phyloP scores from a whole-genome alignment of 306 rosid genomes.

The Cucumis cinereus region DNA sequence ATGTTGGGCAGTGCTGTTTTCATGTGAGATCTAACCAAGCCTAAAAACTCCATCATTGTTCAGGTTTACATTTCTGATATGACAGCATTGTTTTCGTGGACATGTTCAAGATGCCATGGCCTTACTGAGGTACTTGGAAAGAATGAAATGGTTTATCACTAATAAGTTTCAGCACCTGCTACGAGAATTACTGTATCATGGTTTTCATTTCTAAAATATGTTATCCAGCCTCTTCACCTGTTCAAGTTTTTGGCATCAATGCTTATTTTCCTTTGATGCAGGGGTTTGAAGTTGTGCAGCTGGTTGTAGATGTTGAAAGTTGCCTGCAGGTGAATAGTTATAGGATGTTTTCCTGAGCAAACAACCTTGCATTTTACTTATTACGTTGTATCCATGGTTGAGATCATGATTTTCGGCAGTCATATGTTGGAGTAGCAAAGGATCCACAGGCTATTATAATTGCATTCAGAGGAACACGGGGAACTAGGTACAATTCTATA shows the following conservation, averaged over 20 bases:
- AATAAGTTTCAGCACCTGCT: not conserved
- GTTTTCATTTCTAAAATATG: not conserved
- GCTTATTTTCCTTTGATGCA: conserved; percentile 26
- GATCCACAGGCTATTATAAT: conserved; percentile 70
- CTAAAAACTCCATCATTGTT: not conserved
- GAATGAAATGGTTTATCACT: not conserved
- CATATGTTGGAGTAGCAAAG: conserved; percentile 81
- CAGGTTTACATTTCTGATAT: conserved; percentile 85
- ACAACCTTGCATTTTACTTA: not conserved
- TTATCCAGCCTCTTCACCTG: not conserved
- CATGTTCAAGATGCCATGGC: conserved; percentile 59
- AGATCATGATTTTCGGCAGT: conserved; percentile 29
- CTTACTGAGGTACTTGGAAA: conserved; percentile 55
- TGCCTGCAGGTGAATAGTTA: conserved; percentile 70
- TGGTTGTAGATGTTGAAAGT: conserved; percentile 76
- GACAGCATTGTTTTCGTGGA: conserved; percentile 78
- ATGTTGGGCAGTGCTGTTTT: not conserved
- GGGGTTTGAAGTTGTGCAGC: conserved; percentile 87
- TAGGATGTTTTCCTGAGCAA: conserved; percentile 2
- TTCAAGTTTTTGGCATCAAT: conserved; percentile 1
- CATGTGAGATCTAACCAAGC: not conserved
- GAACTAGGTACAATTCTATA: conserved; percentile 42
- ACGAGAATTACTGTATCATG: not conserved
- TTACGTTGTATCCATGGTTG: conserved; percentile 3
- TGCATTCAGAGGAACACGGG: conserved; percentile 96